phyloP scores from a whole-genome alignment of 257 asterid genomes.

The Primulina tabacum region DNA sequence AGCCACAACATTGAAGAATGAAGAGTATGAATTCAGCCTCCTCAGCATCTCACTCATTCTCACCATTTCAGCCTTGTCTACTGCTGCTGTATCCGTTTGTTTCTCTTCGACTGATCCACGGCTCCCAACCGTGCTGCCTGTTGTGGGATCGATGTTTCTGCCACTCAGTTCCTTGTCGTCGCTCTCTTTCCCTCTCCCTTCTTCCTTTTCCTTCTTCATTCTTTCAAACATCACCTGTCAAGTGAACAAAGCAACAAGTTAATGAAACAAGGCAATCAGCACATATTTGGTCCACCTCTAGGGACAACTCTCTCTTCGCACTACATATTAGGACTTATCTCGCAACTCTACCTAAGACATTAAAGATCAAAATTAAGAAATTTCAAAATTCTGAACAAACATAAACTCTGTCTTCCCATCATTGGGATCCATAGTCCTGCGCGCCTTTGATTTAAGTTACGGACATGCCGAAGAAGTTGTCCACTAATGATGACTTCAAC shows the following conservation, averaged over 20 bases:
- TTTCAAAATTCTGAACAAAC: too few species aligned
- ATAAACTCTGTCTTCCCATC: too few species aligned
- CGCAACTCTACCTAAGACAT: too few species aligned
- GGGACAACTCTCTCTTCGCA: too few species aligned
- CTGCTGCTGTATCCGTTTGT: slow-evolving; percentile 14
- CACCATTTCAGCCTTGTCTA: slow-evolving; percentile 27
- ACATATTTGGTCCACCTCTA: neutral
- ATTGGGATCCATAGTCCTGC: too few species aligned
- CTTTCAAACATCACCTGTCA: slow-evolving; percentile 64
- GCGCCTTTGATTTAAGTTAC: too few species aligned
- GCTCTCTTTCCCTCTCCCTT: slow-evolving; percentile 35
- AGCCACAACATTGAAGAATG: slow-evolving; percentile 55
- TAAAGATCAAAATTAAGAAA: too few species aligned
- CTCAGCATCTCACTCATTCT: slow-evolving; percentile 35
- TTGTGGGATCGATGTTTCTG: slow-evolving; percentile 18
- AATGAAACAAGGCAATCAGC: neutral
- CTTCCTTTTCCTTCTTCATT: slow-evolving; percentile 78
- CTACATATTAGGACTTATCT: too few species aligned
- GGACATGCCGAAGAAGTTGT: too few species aligned
- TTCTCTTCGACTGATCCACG: neutral
- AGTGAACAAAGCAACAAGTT: neutral
- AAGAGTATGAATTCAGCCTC: slow-evolving; percentile 59
- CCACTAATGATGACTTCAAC: too few species aligned
- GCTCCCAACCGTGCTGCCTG: neutral
- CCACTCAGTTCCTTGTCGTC: slow-evolving; percentile 1